Evolutionary conservation across 164 flowering plant species (phyloP).

Genomic region (Nymphaea thermarum): DNA sequence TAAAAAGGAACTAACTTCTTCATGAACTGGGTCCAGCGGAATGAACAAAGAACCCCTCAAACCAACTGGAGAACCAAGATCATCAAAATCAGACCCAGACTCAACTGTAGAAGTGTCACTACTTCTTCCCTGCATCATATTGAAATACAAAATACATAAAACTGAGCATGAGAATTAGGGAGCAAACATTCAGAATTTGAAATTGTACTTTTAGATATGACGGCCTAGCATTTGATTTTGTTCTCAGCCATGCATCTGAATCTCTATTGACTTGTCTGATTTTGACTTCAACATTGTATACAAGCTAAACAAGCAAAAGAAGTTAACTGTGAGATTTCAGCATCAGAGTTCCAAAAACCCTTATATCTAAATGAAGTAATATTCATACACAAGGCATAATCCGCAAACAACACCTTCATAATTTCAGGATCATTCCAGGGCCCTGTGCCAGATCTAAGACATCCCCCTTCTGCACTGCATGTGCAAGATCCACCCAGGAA

Average conservation of each 20-base stretch:
- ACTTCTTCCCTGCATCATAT: constrained; percentile 36
- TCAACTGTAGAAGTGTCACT: constrained; percentile 45
- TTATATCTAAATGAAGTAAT: not conserved
- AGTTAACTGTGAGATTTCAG: not conserved
- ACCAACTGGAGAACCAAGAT: constrained; percentile 37
- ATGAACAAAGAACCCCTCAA: constrained; percentile 22
- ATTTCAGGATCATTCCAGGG: constrained; percentile 92
- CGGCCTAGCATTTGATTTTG: constrained; percentile 40
- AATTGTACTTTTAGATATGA: constrained; percentile 23
- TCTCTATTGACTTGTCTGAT: constrained; percentile 20
- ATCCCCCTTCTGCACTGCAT: constrained; percentile 73
- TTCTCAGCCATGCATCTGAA: constrained; percentile 36
- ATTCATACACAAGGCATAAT: constrained; percentile 1
- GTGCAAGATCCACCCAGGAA: constrained; percentile 90
- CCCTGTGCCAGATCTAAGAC: constrained; percentile 77
- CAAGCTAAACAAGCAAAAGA: constrained; percentile 26
- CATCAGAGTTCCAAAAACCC: not conserved
- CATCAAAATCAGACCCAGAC: constrained; percentile 54
- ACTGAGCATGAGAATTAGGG: not conserved
- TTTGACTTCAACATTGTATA: constrained; percentile 57
- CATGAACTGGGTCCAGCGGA: constrained; percentile 41
- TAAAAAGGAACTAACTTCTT: constrained; percentile 41
- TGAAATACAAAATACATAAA: not conserved
- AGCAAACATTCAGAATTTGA: not conserved
- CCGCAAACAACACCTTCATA: constrained; percentile 43